Conservation (phyloP, 352 stramenopile species). For the Vaucheria bursata region DNA sequence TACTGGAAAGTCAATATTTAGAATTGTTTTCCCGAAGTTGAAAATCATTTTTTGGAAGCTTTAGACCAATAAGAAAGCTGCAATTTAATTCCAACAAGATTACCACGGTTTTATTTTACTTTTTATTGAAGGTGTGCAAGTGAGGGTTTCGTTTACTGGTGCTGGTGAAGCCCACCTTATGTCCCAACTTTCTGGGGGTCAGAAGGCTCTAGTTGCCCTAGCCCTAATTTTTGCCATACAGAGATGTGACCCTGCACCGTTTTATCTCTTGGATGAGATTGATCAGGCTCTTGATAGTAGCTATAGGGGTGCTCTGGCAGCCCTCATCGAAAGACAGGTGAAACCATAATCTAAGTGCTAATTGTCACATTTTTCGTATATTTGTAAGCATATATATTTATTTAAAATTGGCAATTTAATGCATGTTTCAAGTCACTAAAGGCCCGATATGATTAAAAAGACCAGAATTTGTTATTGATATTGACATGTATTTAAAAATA, state of each 20-base stretch:
- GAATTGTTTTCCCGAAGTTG: too few species aligned
- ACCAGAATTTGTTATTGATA: not conserved
- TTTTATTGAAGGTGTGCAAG: slow-evolving; percentile 73
- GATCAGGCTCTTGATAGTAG: slow-evolving; percentile 96
- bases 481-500: too few species aligned
- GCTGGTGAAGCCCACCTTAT: slow-evolving; percentile 93
- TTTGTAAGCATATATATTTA: too few species aligned
- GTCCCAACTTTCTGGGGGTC: slow-evolving; percentile 95
- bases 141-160: slow-evolving; percentile 92
- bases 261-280: slow-evolving; percentile 99
- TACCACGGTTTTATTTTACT: not conserved
- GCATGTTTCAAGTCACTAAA: not conserved
- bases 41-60: too few species aligned
- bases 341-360: too few species aligned
- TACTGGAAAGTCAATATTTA: too few species aligned
- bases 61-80: too few species aligned
- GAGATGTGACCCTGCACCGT: slow-evolving; percentile 94
- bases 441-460: not conserved
- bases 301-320: slow-evolving; percentile 87
- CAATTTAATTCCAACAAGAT: too few species aligned
- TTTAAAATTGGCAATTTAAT: not conserved
- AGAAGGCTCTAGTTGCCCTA: slow-evolving; percentile 97
- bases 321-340: slow-evolving; percentile 77
- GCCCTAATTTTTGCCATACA: slow-evolving; percentile 99
- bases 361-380: too few species aligned